Evolutionary conservation across 495 filamentous ascomycete species (phyloP).

Genomic region (Parathielavia hyrcaniae): DNA sequence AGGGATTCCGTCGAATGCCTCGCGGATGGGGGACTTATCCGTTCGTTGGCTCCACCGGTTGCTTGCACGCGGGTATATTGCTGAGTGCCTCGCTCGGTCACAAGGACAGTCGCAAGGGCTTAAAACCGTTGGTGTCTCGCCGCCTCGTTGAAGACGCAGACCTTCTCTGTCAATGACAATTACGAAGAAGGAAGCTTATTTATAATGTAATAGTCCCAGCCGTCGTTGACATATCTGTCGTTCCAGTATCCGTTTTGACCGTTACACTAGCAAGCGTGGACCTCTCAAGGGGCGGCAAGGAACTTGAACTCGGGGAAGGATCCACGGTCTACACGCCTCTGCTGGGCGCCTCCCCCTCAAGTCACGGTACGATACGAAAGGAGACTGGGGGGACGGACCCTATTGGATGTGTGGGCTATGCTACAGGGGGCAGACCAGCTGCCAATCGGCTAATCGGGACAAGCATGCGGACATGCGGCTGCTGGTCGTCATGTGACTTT

Average conservation of each 20-base stretch:
- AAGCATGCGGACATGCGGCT: too few species aligned
- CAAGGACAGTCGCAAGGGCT: background rate
- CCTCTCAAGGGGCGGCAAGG: constrained; percentile 4
- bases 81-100: background rate
- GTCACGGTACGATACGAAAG: too few species aligned
- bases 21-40: background rate
- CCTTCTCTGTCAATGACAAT: background rate
- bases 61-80: background rate
- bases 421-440: too few species aligned
- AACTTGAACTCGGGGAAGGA: constrained; percentile 12
- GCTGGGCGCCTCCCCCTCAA: constrained; percentile 10
- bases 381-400: too few species aligned
- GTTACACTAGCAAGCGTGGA: constrained; percentile 8
- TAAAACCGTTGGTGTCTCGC: background rate
- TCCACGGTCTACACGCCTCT: constrained; percentile 8
- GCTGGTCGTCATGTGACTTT: too few species aligned
- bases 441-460: too few species aligned
- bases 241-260: background rate
- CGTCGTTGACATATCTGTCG: background rate
- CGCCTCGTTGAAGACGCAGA: background rate
- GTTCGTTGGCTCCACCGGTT: background rate
- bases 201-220: constrained; percentile 1
- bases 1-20: background rate
- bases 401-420: too few species aligned
- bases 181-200: background rate